phyloP scores from a whole-genome alignment of 148 eudicot genomes.

The Amaranthus hypochondriacus region DNA sequence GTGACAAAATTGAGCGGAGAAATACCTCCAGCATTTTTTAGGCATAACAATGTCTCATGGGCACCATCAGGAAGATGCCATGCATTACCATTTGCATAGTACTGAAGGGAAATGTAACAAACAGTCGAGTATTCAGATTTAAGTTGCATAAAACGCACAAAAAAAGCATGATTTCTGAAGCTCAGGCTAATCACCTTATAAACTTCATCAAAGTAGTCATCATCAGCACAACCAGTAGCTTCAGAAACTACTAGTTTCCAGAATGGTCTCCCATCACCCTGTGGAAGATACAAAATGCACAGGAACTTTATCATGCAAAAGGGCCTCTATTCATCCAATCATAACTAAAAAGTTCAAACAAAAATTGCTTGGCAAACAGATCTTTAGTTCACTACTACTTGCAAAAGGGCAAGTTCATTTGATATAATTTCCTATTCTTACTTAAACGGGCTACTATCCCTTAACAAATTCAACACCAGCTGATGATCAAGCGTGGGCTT shows the following conservation, averaged over 20 bases:
- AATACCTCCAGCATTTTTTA: constrained; percentile 86
- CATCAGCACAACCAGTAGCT: constrained; percentile 83
- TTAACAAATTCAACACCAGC: neutral
- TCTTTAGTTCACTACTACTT: neutral
- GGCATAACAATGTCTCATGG: constrained; percentile 50
- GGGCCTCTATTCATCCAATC: neutral
- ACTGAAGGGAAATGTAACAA: constrained; percentile 35
- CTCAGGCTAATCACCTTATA: constrained; percentile 50
- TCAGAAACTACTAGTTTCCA: constrained; percentile 93
- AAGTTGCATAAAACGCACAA: neutral
- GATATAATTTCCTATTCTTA: neutral
- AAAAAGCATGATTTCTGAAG: neutral
- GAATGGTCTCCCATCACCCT: constrained; percentile 97
- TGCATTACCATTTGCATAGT: constrained; percentile 84
- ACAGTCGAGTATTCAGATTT: neutral
- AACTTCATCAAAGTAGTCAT: constrained; percentile 84
- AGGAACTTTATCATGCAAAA: neutral
- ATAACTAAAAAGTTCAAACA: neutral
- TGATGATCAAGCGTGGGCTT: neutral
- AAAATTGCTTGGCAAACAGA: neutral
- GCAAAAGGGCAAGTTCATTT: neutral
- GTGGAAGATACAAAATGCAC: constrained; percentile 17
- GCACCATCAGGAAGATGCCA: constrained; percentile 95
- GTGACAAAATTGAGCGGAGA: constrained; percentile 20
- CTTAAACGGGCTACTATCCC: neutral